phyloP scores from a whole-genome alignment of 2,329 filamentous ascomycete species.

The Pseudogymnoascus sp. region DNA sequence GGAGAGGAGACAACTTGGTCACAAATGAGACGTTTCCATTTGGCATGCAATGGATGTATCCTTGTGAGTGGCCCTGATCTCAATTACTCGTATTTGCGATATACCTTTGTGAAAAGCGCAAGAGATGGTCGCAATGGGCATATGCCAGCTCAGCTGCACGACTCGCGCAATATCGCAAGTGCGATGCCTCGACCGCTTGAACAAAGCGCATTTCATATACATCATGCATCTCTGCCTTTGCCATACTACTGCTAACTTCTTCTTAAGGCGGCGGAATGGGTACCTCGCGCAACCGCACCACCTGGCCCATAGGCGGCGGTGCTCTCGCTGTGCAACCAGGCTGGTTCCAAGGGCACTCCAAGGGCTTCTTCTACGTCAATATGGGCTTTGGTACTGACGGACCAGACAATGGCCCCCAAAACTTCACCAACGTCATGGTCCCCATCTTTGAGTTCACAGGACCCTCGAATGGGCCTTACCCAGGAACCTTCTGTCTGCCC shows the following conservation, averaged over 20 bases:
- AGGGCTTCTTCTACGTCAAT: slow-evolving; percentile 83
- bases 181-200: neutral
- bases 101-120: neutral
- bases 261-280: slow-evolving; percentile 71
- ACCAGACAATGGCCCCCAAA: slow-evolving; percentile 54
- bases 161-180: neutral
- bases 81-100: neutral
- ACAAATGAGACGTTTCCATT: slow-evolving; percentile 30
- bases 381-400: slow-evolving; percentile 70
- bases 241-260: slow-evolving; percentile 11
- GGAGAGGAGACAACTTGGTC: slow-evolving; percentile 33
- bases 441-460: slow-evolving; percentile 75
- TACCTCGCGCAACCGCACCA: slow-evolving; percentile 73
- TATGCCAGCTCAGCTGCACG: neutral
- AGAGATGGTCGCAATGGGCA: neutral
- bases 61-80: slow-evolving; percentile 25
- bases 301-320: slow-evolving; percentile 82
- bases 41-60: slow-evolving; percentile 33
- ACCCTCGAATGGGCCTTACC: slow-evolving; percentile 74
- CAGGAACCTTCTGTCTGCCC: slow-evolving; percentile 79
- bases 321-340: slow-evolving; percentile 87
- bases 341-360: slow-evolving; percentile 86
- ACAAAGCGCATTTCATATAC: neutral
- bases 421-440: slow-evolving; percentile 82
- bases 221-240: neutral